phyloP scores from a whole-genome alignment of 305 asterid species.

The Fraxinus albicans region DNA sequence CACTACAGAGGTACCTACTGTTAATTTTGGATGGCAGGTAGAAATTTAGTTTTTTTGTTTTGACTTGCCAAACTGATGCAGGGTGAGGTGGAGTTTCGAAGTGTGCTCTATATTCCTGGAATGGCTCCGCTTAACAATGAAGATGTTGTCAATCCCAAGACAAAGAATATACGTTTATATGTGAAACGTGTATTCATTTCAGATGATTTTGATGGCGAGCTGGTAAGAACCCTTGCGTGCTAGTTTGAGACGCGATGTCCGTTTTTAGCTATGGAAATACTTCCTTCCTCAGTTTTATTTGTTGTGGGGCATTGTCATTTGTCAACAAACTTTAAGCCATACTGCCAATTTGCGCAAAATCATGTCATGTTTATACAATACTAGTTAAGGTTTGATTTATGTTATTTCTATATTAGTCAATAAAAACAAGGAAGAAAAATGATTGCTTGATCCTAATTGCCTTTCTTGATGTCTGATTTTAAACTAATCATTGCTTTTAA shows the following conservation, averaged over 20 bases:
- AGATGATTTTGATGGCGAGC: conserved; percentile 98
- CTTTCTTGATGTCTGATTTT: background rate
- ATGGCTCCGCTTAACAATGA: conserved; percentile 98
- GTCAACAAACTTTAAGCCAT: background rate
- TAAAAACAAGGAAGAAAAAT: background rate
- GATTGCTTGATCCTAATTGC: background rate
- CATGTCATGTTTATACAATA: background rate
- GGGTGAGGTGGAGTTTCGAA: conserved; percentile 99
- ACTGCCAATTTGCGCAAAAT: background rate
- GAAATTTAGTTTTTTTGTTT: background rate
- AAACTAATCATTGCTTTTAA: background rate
- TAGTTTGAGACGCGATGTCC: background rate
- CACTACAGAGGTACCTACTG: conserved; percentile 76
- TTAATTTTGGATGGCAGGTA: conserved; percentile 14
- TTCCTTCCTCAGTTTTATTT: background rate
- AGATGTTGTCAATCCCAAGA: conserved; percentile 91
- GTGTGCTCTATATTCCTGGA: conserved; percentile 93
- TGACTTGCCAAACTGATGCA: conserved; percentile 34
- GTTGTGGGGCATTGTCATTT: background rate
- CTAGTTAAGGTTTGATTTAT: background rate
- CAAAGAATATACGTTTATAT: conserved; percentile 87
- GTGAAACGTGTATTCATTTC: conserved; percentile 97
- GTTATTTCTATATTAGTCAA: background rate
- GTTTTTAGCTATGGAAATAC: background rate
- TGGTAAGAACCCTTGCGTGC: conserved; percentile 52